These are phyloP conservation scores for Tuber microsphaerosporum DNA, from an alignment of 495 filamentous ascomycete genomes.

Conservation along the genomic window DNA sequence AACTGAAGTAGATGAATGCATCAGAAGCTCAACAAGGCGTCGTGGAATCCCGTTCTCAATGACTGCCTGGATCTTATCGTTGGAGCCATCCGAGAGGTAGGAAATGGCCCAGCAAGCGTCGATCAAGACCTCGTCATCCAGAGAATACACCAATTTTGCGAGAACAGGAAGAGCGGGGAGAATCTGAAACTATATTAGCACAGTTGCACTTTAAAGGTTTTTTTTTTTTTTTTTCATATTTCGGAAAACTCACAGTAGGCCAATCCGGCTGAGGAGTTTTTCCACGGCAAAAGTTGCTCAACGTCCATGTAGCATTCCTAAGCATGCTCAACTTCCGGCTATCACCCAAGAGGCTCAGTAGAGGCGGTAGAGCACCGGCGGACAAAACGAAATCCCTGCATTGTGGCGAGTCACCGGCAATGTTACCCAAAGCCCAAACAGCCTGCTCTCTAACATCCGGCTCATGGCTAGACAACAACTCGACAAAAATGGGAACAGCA, in stretches of 20 bases:
- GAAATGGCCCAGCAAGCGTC: conserved; percentile 99
- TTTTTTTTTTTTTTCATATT: background rate
- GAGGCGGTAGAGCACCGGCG: conserved; percentile 80
- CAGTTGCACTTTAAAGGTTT: conserved; percentile 4
- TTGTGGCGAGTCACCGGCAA: conserved; percentile 94
- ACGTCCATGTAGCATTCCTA: conserved; percentile 95
- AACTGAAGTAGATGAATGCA: conserved; percentile 98
- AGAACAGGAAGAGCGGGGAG: conserved; percentile 92
- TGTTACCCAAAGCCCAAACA: conserved; percentile 98
- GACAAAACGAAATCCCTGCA: conserved; percentile 93
- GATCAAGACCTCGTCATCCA: conserved; percentile 97
- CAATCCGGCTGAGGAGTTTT: conserved; percentile 99
- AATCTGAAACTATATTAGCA: conserved; percentile 56
- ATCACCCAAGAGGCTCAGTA: conserved; percentile 83
- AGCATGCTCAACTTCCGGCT: conserved; percentile 99
- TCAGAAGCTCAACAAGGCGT: conserved; percentile 91
- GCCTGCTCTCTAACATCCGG: conserved; percentile 98
- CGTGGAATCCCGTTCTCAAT: conserved; percentile 98
- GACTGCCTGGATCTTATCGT: conserved; percentile 99
- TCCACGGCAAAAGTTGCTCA: conserved; percentile 99
- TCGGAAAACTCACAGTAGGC: conserved; percentile 64
- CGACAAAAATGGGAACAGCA: conserved; percentile 96
- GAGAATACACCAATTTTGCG: conserved; percentile 92
- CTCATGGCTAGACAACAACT: conserved; percentile 88
- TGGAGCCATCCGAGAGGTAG: conserved; percentile 96